Base-by-base conservation (phyloP, 2,329 filamentous ascomycete species). In the Botryotinia calthae region DNA sequence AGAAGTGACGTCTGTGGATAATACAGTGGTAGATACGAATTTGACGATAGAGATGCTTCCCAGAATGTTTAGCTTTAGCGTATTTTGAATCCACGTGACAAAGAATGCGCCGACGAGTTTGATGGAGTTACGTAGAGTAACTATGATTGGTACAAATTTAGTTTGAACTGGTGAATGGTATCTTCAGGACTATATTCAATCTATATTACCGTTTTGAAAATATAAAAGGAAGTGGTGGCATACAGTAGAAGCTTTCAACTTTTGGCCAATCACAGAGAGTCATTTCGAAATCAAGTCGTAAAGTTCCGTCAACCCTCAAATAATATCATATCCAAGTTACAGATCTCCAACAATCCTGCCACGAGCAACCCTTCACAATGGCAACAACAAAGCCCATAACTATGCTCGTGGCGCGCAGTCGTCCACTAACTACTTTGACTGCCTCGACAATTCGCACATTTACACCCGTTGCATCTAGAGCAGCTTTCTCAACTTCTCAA, bases 341-440 rank as follows among this genome's bases (percentile, higher is more conserved):
- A 68, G 70, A 74, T 74, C 75, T 77, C 54, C 75, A 78, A 78
- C 74, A 73, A 75, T 74, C 56, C 73, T 76, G 78, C 77, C 78
- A 78, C 78, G 78, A 79, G 78, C 78, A 78, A 78, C 75, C 72
- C 69, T 75, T 78, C 76, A 77, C 73, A 72, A 78, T 82, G 80
- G 78, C 81, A 78, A 80, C 81, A 69, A 75, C 79, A 73, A 81
- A 79, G 79, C 79, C 80, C 72, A 74, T 82, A 70, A 80, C 78
- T 28, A 79, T 81, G 80, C 79, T 82, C 77, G 80, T 80, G 78
- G 79, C 74, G 74, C 80, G 79, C 59, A 78, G 76, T 77, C 79
- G 79, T 37, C 78, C 81, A 44, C 71, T 79, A 69, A 75, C 76
- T 28, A 75, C 75, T 66, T 74, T 80, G n/a, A 73, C 79, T 63